A percentile compares a stretch with the other conserved stretches of the same genome.
phyloP scores from a whole-genome alignment of 441 rosid genomes.

The Pelargonium cotyledonis region DNA sequence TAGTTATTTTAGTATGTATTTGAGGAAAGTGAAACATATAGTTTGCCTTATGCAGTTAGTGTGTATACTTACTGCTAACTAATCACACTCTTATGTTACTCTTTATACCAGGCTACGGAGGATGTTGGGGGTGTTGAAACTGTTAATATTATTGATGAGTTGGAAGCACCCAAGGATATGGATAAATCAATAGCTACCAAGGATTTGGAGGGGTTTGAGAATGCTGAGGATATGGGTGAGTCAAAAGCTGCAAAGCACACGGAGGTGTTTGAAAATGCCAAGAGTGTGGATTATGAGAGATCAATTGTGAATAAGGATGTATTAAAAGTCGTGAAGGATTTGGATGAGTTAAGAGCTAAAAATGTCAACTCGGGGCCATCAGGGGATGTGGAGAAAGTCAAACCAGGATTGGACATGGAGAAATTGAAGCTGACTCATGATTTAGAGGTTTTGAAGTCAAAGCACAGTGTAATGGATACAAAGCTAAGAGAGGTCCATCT shows the following conservation, averaged over 20 bases:
- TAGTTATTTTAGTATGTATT: background rate
- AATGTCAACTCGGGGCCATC: background rate
- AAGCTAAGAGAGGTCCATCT: conserved; percentile 1
- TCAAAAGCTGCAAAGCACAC: background rate
- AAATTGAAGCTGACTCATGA: background rate
- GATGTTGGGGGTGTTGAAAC: conserved; percentile 16
- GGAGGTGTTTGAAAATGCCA: background rate
- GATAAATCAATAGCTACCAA: background rate
- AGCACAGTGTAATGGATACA: background rate
- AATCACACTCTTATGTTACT: background rate
- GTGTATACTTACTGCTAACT: background rate
- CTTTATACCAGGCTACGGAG: conserved; percentile 24
- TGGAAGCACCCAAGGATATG: conserved; percentile 7
- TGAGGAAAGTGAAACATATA: background rate
- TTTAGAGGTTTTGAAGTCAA: background rate
- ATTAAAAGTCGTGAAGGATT: background rate
- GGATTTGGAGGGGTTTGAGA: conserved; percentile 11
- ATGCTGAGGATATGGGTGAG: conserved; percentile 8
- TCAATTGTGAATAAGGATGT: background rate
- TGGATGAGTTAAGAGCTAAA: background rate
- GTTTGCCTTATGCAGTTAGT: background rate
- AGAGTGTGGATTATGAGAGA: background rate
- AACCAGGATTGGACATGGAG: background rate
- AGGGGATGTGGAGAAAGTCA: background rate
- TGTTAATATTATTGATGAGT: conserved; percentile 16